Evolutionary conservation across 1,284 basidiomycete species (phyloP).

Genomic region (Athelia psychrophila): DNA sequence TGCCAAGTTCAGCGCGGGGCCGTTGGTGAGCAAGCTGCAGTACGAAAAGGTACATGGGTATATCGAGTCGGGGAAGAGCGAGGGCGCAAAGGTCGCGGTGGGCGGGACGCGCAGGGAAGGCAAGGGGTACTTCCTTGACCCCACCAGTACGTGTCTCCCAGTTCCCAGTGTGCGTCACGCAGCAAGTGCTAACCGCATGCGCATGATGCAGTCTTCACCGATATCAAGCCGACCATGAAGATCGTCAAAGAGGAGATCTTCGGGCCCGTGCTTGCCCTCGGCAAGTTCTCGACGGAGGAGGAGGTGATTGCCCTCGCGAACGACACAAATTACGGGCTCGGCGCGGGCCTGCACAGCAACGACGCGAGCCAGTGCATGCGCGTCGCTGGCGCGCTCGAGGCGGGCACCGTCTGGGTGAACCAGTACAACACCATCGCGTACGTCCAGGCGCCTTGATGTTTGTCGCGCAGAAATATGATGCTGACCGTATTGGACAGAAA

Average conservation of each 20-base stretch:
- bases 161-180: neutral
- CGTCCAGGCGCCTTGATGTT: too few relatives aligned
- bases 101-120: constrained; percentile 75
- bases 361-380: constrained; percentile 89
- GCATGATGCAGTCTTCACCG: constrained; percentile 60
- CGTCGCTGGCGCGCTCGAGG: constrained; percentile 78
- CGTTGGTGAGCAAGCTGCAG: constrained; percentile 78
- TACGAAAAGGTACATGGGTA: constrained; percentile 89
- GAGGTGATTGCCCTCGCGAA: constrained; percentile 81
- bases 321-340: constrained; percentile 83
- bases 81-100: constrained; percentile 78
- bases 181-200: neutral
- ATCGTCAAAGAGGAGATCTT: constrained; percentile 81
- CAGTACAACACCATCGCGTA: constrained; percentile 80
- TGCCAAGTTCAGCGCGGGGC: constrained; percentile 73
- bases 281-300: constrained; percentile 76
- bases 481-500: too few relatives aligned
- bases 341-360: constrained; percentile 85
- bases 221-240: constrained; percentile 71
- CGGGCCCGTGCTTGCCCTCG: constrained; percentile 79
- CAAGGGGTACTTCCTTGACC: constrained; percentile 75
- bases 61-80: constrained; percentile 83
- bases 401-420: constrained; percentile 90
- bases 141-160: constrained; percentile 57
- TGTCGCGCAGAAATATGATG: too few relatives aligned